Conservation (phyloP, 1,284 basidiomycete species). For the Ganoderma lingzhi region DNA sequence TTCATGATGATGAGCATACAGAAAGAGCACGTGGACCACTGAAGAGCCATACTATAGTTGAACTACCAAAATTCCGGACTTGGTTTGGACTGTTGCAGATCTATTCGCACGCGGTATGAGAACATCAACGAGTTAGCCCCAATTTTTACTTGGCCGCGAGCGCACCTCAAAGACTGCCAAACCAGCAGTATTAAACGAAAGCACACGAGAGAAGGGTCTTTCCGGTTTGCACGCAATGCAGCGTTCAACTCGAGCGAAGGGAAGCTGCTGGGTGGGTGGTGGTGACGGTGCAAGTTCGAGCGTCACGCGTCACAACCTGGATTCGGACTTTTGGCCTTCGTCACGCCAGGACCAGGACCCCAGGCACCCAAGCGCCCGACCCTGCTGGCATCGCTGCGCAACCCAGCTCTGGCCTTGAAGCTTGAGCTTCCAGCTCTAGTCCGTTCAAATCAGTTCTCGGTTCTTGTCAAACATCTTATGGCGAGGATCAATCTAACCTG, state of each 20-base stretch:
- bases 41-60: neutral
- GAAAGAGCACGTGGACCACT: neutral
- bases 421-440: neutral
- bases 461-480: neutral
- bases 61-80: neutral
- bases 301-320: neutral
- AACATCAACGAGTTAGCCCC: neutral
- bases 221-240: neutral
- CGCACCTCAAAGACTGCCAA: neutral
- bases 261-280: neutral
- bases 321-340: neutral
- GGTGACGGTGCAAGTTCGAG: neutral
- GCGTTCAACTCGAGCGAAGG: too few relatives aligned
- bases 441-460: too few relatives aligned
- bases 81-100: neutral
- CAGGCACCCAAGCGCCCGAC: neutral
- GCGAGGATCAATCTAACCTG: neutral
- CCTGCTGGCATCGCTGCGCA: neutral
- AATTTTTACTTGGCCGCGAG: neutral
- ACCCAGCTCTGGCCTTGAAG: too few relatives aligned
- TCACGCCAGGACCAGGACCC: neutral
- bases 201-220: neutral
- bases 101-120: neutral
- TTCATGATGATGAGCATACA: neutral
- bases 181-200: neutral